phyloP scores from a whole-genome alignment of 2,329 filamentous ascomycete genomes.

The Epichloe bromicola region DNA sequence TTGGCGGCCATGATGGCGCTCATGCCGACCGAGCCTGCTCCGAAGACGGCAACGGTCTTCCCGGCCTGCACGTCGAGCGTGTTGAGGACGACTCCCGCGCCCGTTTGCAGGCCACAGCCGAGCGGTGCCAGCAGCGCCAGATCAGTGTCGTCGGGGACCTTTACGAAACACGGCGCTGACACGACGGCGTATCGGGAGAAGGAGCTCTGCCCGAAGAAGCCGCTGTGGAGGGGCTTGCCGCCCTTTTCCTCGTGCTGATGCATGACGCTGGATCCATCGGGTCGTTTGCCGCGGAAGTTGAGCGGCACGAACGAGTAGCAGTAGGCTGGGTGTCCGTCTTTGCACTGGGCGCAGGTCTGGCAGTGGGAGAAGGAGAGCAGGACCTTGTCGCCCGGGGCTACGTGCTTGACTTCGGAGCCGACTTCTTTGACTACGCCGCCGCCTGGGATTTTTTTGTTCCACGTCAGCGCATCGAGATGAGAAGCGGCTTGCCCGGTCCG shows the following conservation, averaged over 20 bases:
- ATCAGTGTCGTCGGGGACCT: constrained; percentile 12
- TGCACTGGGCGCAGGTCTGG: neutral
- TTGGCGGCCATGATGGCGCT: constrained; percentile 1
- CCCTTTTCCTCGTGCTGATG: neutral
- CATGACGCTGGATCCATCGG: neutral
- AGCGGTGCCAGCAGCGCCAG: constrained; percentile 19
- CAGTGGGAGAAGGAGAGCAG: constrained; percentile 1
- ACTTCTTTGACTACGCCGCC: neutral
- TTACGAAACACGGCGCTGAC: constrained; percentile 17
- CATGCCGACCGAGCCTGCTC: neutral
- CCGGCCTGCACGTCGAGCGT: constrained; percentile 14
- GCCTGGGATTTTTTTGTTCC: neutral
- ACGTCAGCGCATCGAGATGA: neutral
- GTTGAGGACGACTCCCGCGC: constrained; percentile 21
- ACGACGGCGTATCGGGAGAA: constrained; percentile 19
- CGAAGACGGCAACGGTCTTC: constrained; percentile 18
- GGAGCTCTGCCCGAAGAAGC: constrained; percentile 23
- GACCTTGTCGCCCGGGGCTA: neutral
- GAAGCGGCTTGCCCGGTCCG: neutral
- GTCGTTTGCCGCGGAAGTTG: neutral
- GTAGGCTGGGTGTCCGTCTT: neutral
- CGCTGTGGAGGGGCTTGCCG: constrained; percentile 4
- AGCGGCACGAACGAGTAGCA: neutral
- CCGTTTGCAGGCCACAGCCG: constrained; percentile 23
- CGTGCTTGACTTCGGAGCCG: neutral